These are phyloP conservation scores for Apophysomyces variabilis DNA, from an alignment of 371 early-diverging fungal genomes.

Conservation along the genomic window DNA sequence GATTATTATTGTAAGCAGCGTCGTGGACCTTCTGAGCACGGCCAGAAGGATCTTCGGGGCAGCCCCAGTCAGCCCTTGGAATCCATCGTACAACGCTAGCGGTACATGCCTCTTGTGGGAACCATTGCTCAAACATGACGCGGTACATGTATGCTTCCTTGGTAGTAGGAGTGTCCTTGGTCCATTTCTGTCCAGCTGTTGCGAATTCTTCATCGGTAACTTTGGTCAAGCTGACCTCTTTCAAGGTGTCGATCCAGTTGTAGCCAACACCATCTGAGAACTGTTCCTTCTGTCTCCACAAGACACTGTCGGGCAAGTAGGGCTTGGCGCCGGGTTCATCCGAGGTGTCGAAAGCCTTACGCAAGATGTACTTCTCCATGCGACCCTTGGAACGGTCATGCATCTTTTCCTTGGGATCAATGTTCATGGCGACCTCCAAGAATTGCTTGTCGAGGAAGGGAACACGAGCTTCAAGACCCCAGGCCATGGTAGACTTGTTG, in stretches of 20 bases:
- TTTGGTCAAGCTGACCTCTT: constrained; percentile 68
- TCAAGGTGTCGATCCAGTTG: constrained; percentile 93
- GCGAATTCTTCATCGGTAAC: constrained; percentile 83
- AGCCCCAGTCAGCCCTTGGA: constrained; percentile 96
- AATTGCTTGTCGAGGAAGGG: constrained; percentile 94
- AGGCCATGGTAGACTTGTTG: constrained; percentile 98
- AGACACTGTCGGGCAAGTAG: constrained; percentile 88
- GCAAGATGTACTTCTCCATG: constrained; percentile 90
- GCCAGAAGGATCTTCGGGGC: constrained; percentile 96
- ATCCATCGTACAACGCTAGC: constrained; percentile 94
- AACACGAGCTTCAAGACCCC: constrained; percentile 98
- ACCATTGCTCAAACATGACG: constrained; percentile 88
- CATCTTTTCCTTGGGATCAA: constrained; percentile 81
- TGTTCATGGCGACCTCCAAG: constrained; percentile 86
- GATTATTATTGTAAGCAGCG: neutral
- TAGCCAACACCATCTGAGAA: constrained; percentile 98
- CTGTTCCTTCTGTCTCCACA: constrained; percentile 98
- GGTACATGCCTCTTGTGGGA: constrained; percentile 89
- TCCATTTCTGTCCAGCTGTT: constrained; percentile 70
- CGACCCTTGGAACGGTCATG: constrained; percentile 63
- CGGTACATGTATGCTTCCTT: constrained; percentile 97
- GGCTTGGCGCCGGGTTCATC: constrained; percentile 65
- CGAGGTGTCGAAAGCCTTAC: constrained; percentile 82
- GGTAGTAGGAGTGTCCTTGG: constrained; percentile 89
- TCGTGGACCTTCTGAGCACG: constrained; percentile 91